A percentile compares a stretch with the other conserved stretches of the same genome.
Conservation (phyloP, 495 filamentous ascomycete genomes). For the Tuber indicum region DNA sequence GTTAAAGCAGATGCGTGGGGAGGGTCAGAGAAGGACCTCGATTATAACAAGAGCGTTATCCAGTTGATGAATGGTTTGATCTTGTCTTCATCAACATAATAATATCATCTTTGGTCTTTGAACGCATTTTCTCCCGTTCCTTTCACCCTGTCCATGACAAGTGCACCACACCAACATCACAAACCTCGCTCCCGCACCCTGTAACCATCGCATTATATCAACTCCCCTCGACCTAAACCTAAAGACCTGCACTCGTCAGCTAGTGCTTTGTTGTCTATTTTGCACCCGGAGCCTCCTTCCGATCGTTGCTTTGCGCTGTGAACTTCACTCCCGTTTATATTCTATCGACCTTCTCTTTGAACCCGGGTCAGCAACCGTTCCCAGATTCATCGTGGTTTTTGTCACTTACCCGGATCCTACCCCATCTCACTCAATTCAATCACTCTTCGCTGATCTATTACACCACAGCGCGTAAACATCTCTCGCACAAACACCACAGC, state of each 20-base stretch:
- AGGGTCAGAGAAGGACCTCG: background rate
- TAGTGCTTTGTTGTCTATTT: conserved; percentile 7
- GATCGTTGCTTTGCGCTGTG: background rate
- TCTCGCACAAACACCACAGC: background rate
- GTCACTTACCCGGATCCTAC: conserved; percentile 7
- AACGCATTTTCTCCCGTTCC: background rate
- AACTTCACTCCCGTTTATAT: conserved; percentile 11
- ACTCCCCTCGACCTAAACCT: conserved; percentile 12
- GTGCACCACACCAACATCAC: background rate
- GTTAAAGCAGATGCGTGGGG: background rate
- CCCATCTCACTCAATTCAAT: background rate
- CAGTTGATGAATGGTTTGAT: conserved; percentile 1
- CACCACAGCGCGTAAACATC: background rate
- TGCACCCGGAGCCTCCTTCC: conserved; percentile 3
- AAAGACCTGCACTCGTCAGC: background rate
- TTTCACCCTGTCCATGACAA: background rate
- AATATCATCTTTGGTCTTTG: background rate
- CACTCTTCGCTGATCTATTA: background rate
- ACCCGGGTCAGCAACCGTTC: conserved; percentile 5
- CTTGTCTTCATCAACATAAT: background rate
- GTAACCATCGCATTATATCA: conserved; percentile 18
- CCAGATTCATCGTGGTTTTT: background rate
- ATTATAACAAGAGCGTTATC: conserved; percentile 14
- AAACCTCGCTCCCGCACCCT: conserved; percentile 3
- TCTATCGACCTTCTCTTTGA: background rate